A percentile compares a stretch with the other conserved stretches of the same genome.
Evolutionary conservation across 805 yeast species (phyloP).

Genomic region (Yamadazyma nakazawae): DNA sequence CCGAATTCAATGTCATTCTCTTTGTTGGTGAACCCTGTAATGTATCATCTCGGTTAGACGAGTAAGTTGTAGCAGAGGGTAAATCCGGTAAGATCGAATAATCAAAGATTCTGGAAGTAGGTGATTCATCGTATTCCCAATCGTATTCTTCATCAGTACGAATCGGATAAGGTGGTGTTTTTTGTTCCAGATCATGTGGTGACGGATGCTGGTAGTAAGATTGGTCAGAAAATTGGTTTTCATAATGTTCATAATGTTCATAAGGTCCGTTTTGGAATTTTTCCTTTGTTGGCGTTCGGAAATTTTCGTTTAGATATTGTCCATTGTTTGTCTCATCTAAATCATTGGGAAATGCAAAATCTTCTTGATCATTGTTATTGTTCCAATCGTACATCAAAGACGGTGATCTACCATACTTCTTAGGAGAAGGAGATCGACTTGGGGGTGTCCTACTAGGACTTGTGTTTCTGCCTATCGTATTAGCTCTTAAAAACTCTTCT

Average conservation of each 20-base stretch:
- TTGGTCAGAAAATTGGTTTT: not conserved
- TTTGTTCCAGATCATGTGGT: not conserved
- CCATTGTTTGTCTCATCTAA: not conserved
- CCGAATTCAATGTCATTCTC: slow-evolving; percentile 19
- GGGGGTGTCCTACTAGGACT: not conserved
- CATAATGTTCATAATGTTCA: not conserved
- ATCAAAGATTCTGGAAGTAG: slow-evolving; percentile 14
- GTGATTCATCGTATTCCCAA: slow-evolving; percentile 5
- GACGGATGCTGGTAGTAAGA: not conserved
- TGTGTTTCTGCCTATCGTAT: not conserved
- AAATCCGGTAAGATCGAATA: slow-evolving; percentile 31
- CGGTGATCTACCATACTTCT: slow-evolving; percentile 24
- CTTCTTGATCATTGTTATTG: not conserved
- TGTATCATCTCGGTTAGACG: not conserved
- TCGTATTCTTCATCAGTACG: slow-evolving; percentile 1
- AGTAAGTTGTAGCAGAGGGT: slow-evolving; percentile 16
- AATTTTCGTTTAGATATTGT: not conserved
- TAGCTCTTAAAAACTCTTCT: slow-evolving; percentile 1
- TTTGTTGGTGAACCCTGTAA: slow-evolving; percentile 16
- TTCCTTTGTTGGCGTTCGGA: not conserved
- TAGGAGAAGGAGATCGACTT: slow-evolving; percentile 29
- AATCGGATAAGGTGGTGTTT: not conserved
- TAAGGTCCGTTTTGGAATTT: not conserved
- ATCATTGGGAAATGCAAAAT: not conserved
- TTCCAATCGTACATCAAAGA: slow-evolving; percentile 16